Evolutionary conservation across 345 rosid genomes (phyloP).

Genomic region (Firmiana major): DNA sequence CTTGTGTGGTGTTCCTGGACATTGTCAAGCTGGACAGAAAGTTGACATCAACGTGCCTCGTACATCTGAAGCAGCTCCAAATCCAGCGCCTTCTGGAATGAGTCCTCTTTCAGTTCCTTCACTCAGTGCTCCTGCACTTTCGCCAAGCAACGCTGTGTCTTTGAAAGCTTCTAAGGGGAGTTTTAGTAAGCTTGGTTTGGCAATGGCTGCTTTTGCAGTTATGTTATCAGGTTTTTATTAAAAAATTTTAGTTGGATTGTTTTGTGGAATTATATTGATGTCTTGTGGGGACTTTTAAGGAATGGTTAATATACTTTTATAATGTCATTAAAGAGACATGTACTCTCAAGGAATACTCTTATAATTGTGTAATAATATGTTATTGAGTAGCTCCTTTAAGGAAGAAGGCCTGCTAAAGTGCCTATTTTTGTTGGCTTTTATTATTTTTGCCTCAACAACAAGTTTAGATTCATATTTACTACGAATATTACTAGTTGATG

Average conservation of each 20-base stretch:
- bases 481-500: no score
- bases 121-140: conserved; percentile 41
- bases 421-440: no score
- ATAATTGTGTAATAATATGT: no score
- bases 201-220: conserved; percentile 19
- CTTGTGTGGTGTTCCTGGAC: conserved; percentile 91
- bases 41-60: conserved; percentile 76
- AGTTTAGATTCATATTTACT: no score
- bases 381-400: no score
- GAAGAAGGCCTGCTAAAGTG: no score
- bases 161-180: conserved; percentile 13
- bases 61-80: conserved; percentile 23
- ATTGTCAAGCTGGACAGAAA: conserved; percentile 85
- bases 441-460: no score
- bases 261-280: neutral
- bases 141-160: conserved; percentile 37
- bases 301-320: neutral
- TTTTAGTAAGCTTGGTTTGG: conserved; percentile 16
- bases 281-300: neutral
- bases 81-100: conserved; percentile 29
- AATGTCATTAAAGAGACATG: neutral
- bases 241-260: neutral
- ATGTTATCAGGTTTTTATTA: conserved; percentile 18
- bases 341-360: no score
- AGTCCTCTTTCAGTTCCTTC: conserved; percentile 43